These are phyloP conservation scores for Fusarium acutatum DNA, from an alignment of 2,329 filamentous ascomycete species.

Conservation along the genomic window DNA sequence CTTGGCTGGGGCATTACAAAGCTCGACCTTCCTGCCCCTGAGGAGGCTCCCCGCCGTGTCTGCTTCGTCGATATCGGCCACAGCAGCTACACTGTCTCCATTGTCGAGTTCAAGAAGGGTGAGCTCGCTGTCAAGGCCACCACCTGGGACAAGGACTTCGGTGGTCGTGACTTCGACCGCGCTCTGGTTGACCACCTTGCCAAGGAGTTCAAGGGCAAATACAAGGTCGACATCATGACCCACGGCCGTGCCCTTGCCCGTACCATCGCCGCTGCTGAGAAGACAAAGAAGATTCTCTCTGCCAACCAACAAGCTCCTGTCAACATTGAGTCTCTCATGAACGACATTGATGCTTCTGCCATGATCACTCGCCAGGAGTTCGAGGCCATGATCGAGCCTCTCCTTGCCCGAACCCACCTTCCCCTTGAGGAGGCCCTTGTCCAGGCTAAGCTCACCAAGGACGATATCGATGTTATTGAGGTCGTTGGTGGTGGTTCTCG, in stretches of 20 bases:
- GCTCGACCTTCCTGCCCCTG: conserved; percentile 84
- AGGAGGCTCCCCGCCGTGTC: conserved; percentile 92
- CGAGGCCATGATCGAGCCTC: conserved; percentile 86
- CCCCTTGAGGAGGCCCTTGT: conserved; percentile 91
- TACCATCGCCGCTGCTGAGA: conserved; percentile 89
- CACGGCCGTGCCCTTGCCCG: conserved; percentile 91
- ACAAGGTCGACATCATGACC: conserved; percentile 93
- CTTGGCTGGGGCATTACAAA: conserved; percentile 99
- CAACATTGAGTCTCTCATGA: conserved; percentile 99
- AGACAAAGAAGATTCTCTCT: conserved; percentile 97
- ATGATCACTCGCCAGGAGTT: conserved; percentile 95
- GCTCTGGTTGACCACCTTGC: conserved; percentile 94
- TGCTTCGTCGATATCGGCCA: conserved; percentile 95
- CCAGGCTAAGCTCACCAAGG: conserved; percentile 89
- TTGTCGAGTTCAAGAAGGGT: conserved; percentile 97
- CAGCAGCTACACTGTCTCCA: conserved; percentile 92
- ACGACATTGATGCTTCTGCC: conserved; percentile 89
- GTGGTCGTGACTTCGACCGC: conserved; percentile 96
- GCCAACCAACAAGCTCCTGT: conserved; percentile 92
- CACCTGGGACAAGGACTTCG: conserved; percentile 93
- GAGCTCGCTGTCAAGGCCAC: conserved; percentile 94
- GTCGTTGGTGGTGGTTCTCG: conserved; percentile 94
- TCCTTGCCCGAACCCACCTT: conserved; percentile 75
- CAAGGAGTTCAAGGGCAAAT: conserved; percentile 96
- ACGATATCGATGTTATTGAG: conserved; percentile 94